phyloP scores from a whole-genome alignment of 768 basidiomycete genomes.

The Leccinum imitatum region DNA sequence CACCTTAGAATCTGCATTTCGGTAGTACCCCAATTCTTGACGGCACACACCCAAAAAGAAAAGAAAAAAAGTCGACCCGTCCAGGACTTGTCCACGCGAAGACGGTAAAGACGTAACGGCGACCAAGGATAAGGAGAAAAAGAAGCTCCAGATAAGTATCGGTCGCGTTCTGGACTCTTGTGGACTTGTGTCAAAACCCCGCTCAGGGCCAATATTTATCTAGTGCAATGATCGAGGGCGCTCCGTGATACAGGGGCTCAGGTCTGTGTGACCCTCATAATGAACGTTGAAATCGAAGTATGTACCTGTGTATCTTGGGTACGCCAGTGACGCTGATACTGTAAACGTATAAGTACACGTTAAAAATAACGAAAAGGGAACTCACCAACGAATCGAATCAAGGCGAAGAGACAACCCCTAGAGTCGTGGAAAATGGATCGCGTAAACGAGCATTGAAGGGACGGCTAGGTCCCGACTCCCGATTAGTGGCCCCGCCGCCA shows the following conservation, averaged over 20 bases:
- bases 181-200: not conserved
- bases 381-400: not conserved
- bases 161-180: not conserved
- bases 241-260: not conserved
- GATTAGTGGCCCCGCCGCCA: not conserved
- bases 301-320: not conserved
- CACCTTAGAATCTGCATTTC: not conserved
- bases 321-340: not conserved
- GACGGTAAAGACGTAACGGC: not conserved
- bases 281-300: not conserved
- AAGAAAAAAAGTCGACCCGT: not conserved
- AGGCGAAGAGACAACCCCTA: not conserved
- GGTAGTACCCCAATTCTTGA: not conserved
- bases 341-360: not conserved
- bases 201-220: not conserved
- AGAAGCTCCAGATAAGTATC: not conserved
- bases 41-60: not conserved
- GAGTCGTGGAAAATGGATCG: not conserved
- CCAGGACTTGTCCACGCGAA: not conserved
- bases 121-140: not conserved
- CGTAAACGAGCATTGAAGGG: not conserved
- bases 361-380: not conserved
- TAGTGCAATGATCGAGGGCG: not conserved
- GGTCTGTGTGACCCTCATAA: not conserved
- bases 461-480: not conserved